Evolutionary conservation across 1,139 yeast genomes (phyloP), one percentile per base, ranked within the genome.

Genomic region (Suhomyces anneliseae): DNA sequence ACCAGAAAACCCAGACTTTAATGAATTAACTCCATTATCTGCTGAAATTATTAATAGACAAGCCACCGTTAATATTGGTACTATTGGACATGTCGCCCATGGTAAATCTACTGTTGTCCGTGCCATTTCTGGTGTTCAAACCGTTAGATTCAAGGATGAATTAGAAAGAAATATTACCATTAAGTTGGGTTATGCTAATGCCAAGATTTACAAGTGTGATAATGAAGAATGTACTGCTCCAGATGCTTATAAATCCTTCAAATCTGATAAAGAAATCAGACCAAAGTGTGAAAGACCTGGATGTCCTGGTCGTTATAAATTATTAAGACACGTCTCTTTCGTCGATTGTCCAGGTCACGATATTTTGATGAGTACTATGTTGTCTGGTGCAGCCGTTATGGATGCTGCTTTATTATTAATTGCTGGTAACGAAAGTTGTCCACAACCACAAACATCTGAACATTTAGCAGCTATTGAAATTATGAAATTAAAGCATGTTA

Each of bases 281-380:
- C 99, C 99, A 56, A 88, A 86, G 66, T 90, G 98, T 74, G 87
- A 85, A 65, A 81, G 88, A 55, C 85, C 85, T 53, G 96, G 95
- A 11, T 86, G 92, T 67, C 64, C 66, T 14, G 96, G 97, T 53
- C 88, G 96, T 66, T 92, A 90, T 72, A 81, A 82, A 62, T 79
- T 95, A 57, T 83, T 90, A 43, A 90, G 99, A 73, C 99, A 95
- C 67, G 99, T 95, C 47, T 90, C 97, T 7, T 95, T 95, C 62
- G 99, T 95, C 52, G 99, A 95, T 78, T 95, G 99, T 78, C 99
- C 99, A 50, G 99, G 99, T 69, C 99, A 95, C 88, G 99, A 95
- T 79, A 93, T 95, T 78, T 85, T 95, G 69, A 95, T 95, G 99
- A 90, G 98, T 81, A 95, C 99, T 59, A 95, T 95, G 99, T 85